These are phyloP conservation scores for Remersonia thermophila DNA, from an alignment of 2,329 filamentous ascomycete species.

Conservation along the genomic window DNA sequence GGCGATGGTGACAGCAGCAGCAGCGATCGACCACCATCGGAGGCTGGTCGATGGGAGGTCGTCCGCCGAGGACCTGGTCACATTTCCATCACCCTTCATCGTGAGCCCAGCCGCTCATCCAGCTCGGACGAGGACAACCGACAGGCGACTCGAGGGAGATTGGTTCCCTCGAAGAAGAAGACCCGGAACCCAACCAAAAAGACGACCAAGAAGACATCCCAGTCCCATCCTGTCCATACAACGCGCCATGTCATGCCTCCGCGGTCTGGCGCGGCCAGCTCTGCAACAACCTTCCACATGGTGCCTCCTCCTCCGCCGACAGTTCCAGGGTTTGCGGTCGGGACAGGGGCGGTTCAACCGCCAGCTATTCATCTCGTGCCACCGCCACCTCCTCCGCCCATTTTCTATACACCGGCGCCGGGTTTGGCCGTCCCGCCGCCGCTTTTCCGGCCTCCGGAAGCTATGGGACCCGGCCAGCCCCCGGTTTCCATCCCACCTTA, in stretches of 20 bases:
- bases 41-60: background rate
- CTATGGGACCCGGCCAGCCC: too few species aligned
- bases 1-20: background rate
- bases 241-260: too few species aligned
- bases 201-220: too few species aligned
- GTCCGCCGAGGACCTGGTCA: background rate
- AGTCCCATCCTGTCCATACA: too few species aligned
- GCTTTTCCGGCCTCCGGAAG: background rate
- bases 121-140: too few species aligned
- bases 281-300: too few species aligned
- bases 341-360: background rate
- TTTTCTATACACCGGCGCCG: background rate
- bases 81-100: constrained; percentile 7
- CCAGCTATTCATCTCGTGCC: constrained; percentile 6
- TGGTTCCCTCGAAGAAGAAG: background rate
- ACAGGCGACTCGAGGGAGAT: background rate
- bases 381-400: background rate
- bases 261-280: too few species aligned
- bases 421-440: background rate
- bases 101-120: background rate
- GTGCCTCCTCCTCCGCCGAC: too few species aligned
- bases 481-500: too few species aligned
- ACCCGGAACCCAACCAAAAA: too few species aligned
- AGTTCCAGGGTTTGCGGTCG: too few species aligned
- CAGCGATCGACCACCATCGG: too few species aligned